Conservation (phyloP, 169 alveolate genomes). For the Eimeria falciformis region DNA sequence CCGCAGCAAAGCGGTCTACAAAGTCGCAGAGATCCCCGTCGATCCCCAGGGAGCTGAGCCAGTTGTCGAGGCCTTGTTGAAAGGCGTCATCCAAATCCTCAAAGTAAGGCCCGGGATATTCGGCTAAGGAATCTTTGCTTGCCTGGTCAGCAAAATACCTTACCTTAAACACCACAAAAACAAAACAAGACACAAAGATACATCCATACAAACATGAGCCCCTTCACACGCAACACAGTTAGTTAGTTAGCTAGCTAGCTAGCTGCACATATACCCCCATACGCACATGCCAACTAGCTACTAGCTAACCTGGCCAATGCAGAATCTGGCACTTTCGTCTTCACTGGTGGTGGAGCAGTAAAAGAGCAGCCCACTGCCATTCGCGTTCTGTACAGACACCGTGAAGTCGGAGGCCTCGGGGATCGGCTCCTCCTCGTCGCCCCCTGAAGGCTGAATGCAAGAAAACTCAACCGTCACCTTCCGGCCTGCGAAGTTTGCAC, state of each 20-base stretch:
- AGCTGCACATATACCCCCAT: conserved; percentile 88
- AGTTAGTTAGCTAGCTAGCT: conserved; percentile 71
- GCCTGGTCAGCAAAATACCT: conserved; percentile 65
- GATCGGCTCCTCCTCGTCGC: conserved; percentile 84
- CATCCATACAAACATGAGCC: background rate
- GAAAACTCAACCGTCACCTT: conserved; percentile 89
- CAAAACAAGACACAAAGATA: background rate
- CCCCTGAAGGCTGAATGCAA: conserved; percentile 88
- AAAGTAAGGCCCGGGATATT: conserved; percentile 94
- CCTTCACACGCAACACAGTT: background rate
- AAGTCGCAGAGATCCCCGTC: conserved; percentile 91
- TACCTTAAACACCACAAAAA: too few relatives aligned
- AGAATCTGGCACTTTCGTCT: conserved; percentile 87
- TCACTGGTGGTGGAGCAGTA: conserved; percentile 91
- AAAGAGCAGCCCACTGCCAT: conserved; percentile 85
- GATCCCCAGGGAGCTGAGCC: conserved; percentile 85
- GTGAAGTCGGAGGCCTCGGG: conserved; percentile 93
- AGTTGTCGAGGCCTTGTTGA: conserved; percentile 88
- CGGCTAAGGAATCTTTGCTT: conserved; percentile 74
- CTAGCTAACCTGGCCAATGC: conserved; percentile 90
- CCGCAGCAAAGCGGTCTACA: conserved; percentile 91
- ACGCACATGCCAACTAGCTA: too few relatives aligned
- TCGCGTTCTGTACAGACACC: conserved; percentile 88
- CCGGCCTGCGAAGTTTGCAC: conserved; percentile 43
- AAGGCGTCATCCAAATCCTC: conserved; percentile 93